Evolutionary conservation across 441 rosid genomes (phyloP).

Genomic region (Metrosideros polymorpha): DNA sequence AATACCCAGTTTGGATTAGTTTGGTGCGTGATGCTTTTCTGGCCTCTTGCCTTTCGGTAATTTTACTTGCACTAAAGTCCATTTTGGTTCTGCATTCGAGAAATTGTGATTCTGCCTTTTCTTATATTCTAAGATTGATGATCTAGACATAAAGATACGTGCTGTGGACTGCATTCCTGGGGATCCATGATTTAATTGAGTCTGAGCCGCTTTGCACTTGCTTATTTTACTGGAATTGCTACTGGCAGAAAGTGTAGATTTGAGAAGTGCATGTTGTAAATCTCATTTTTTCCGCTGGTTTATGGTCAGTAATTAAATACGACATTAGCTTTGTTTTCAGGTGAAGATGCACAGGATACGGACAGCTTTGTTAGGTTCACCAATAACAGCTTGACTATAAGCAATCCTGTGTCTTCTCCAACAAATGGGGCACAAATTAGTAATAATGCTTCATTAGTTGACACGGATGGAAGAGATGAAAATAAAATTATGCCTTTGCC

Average conservation of each 20-base stretch:
- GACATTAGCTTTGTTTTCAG: constrained; percentile 23
- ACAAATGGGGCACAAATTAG: constrained; percentile 3
- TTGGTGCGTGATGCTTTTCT: not conserved
- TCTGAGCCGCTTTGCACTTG: not conserved
- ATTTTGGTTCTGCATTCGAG: not conserved
- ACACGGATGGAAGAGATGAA: not conserved
- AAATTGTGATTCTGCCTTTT: not conserved
- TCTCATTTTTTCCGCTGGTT: not conserved
- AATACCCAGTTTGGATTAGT: not conserved
- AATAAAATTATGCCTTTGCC: constrained; percentile 10
- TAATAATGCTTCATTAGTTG: constrained; percentile 9
- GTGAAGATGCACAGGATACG: constrained; percentile 57
- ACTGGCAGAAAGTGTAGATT: not conserved
- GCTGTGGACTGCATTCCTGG: not conserved
- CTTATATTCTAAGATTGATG: not conserved
- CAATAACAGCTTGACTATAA: constrained; percentile 20
- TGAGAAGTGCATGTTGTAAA: not conserved
- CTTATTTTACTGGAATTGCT: not conserved
- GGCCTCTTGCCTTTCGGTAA: not conserved
- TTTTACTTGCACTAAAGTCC: not conserved
- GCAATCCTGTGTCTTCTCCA: constrained; percentile 17
- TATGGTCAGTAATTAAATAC: not conserved
- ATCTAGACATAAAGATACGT: not conserved
- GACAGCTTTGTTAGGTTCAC: constrained; percentile 31
- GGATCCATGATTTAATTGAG: not conserved